A percentile compares a stretch with the other conserved stretches of the same genome.
These are phyloP conservation scores for Debaryomyces tyrocola DNA, from an alignment of 805 yeast species.

Conservation along the genomic window DNA sequence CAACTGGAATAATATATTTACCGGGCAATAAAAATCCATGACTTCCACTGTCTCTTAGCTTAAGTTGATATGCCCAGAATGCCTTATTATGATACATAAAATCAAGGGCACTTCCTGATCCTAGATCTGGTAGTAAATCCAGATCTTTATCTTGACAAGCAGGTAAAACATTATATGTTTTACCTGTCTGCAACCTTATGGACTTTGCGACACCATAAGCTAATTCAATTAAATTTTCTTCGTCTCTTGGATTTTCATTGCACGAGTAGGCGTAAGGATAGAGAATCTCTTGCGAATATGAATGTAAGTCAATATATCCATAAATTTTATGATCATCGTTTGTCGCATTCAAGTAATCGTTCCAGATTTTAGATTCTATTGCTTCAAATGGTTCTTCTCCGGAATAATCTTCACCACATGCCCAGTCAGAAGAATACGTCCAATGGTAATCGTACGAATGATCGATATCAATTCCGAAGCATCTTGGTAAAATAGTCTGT, in stretches of 20 bases:
- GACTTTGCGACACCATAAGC: slow-evolving; percentile 80
- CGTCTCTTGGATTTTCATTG: slow-evolving; percentile 69
- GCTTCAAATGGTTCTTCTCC: slow-evolving; percentile 73
- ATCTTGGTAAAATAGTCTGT: slow-evolving; percentile 57
- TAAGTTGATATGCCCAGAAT: slow-evolving; percentile 80
- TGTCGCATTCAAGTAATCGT: slow-evolving; percentile 40
- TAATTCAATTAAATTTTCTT: slow-evolving; percentile 75
- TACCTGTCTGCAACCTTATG: slow-evolving; percentile 63
- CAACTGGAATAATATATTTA: slow-evolving; percentile 71
- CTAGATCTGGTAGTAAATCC: slow-evolving; percentile 70
- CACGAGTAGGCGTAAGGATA: slow-evolving; percentile 86
- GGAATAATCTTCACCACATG: slow-evolving; percentile 81
- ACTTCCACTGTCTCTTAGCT: slow-evolving; percentile 76
- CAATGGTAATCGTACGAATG: slow-evolving; percentile 80
- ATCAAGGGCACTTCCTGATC: slow-evolving; percentile 79
- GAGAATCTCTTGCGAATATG: slow-evolving; percentile 80
- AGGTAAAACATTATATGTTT: slow-evolving; percentile 64
- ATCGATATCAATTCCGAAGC: slow-evolving; percentile 85
- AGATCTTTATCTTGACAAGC: slow-evolving; percentile 81
- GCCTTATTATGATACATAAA: slow-evolving; percentile 83
- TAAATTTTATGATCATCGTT: slow-evolving; percentile 57
- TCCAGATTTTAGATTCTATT: slow-evolving; percentile 39
- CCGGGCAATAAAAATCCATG: slow-evolving; percentile 82
- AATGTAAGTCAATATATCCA: slow-evolving; percentile 82
- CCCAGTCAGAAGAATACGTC: slow-evolving; percentile 57